Evolutionary conservation across 441 rosid genomes (phyloP).

Genomic region (Hura crepitans): DNA sequence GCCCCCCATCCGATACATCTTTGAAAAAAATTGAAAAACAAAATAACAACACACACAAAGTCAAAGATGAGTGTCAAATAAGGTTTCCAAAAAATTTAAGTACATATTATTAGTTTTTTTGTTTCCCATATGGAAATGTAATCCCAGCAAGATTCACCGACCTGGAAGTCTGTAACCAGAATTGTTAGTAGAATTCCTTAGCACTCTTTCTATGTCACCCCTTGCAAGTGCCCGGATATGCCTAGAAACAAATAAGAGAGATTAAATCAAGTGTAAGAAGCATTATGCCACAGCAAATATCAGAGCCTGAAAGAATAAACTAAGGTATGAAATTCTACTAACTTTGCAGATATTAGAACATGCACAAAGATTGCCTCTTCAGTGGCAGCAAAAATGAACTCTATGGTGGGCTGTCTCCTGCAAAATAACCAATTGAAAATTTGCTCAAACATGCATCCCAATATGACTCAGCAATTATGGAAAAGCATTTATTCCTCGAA

Average conservation of each 20-base stretch:
- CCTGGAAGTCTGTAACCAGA: slow-evolving; percentile 83
- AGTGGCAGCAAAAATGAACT: slow-evolving; percentile 94
- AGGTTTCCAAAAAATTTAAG: neutral
- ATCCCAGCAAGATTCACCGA: slow-evolving; percentile 31
- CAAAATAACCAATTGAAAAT: slow-evolving; percentile 27
- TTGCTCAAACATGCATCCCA: neutral
- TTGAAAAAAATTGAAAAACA: neutral
- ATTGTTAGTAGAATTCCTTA: slow-evolving; percentile 52
- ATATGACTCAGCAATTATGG: neutral
- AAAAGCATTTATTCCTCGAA: neutral
- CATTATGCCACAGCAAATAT: slow-evolving; percentile 9
- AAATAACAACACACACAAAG: neutral
- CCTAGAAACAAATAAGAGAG: slow-evolving; percentile 43
- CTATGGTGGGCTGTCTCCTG: slow-evolving; percentile 87
- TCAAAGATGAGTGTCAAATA: neutral
- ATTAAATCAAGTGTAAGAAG: neutral
- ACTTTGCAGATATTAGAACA: slow-evolving; percentile 89
- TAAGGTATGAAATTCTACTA: slow-evolving; percentile 35
- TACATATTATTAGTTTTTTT: neutral
- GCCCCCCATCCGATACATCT: neutral
- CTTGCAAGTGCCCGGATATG: slow-evolving; percentile 75
- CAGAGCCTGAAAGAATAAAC: slow-evolving; percentile 16
- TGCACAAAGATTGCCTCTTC: slow-evolving; percentile 94
- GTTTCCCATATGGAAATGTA: neutral
- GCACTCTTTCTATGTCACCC: slow-evolving; percentile 68